These are phyloP conservation scores for Cyphellophora attinorum DNA, from an alignment of 2,329 filamentous ascomycete species.

Conservation along the genomic window DNA sequence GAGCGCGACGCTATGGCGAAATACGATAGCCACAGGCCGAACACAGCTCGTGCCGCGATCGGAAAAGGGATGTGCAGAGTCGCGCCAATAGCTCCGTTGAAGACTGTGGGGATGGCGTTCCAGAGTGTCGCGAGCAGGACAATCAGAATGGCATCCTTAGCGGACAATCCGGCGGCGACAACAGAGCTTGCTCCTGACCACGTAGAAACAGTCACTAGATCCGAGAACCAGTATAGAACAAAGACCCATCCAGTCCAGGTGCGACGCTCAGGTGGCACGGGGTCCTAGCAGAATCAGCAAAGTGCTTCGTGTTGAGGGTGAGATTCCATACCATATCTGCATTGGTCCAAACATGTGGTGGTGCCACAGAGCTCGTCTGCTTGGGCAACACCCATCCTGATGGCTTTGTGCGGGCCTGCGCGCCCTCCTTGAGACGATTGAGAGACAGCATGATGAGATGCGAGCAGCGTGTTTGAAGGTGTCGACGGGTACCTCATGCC, in stretches of 20 bases:
- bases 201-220: conserved; percentile 6
- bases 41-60: conserved; percentile 44
- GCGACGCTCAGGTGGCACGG: conserved; percentile 16
- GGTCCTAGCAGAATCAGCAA: too few species aligned
- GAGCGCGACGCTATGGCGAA: conserved; percentile 44
- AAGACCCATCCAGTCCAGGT: conserved; percentile 9
- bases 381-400: conserved; percentile 8
- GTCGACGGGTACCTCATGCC: too few species aligned
- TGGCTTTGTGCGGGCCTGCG: not conserved
- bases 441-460: conserved; percentile 11
- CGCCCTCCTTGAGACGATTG: not conserved
- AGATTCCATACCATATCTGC: too few species aligned
- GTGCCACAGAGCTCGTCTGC: conserved; percentile 7
- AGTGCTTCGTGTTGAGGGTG: too few species aligned
- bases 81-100: conserved; percentile 46
- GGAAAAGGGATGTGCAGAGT: conserved; percentile 47
- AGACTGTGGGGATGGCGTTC: conserved; percentile 42
- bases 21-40: conserved; percentile 50
- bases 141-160: conserved; percentile 8
- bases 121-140: conserved; percentile 6
- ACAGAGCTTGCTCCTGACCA: conserved; percentile 38
- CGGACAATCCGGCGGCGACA: conserved; percentile 37
- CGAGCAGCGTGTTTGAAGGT: too few species aligned
- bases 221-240: conserved; percentile 9
- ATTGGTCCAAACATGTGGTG: conserved; percentile 29